These are phyloP conservation scores for Tetrahymena borealis DNA, from an alignment of 73 alveolate species.

Conservation along the genomic window DNA sequence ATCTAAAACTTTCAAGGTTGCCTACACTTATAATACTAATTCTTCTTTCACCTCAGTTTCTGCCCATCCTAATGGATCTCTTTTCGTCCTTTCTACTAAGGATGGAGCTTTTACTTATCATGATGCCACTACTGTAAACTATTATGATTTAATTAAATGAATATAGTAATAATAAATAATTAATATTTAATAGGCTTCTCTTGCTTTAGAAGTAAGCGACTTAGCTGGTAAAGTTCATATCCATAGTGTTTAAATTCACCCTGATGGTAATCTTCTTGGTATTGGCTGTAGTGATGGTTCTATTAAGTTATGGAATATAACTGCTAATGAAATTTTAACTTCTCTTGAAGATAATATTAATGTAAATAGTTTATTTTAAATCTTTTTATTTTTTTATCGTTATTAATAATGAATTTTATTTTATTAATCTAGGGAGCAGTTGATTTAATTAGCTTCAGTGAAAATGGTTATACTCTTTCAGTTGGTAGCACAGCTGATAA, in stretches of 20 bases:
- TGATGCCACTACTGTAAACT: slow-evolving; percentile 6
- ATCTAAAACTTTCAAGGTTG: background rate
- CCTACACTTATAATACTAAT: background rate
- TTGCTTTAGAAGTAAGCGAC: slow-evolving; percentile 8
- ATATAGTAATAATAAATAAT: background rate
- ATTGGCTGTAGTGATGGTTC: slow-evolving; percentile 14
- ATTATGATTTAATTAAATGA: background rate
- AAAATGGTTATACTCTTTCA: background rate
- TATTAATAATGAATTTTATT: background rate
- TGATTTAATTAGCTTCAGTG: background rate
- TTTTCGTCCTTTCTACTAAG: background rate
- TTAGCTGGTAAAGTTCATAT: slow-evolving; percentile 12
- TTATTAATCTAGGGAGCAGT: background rate
- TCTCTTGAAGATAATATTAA: background rate
- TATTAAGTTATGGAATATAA: slow-evolving; percentile 17
- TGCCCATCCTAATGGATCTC: slow-evolving; percentile 25
- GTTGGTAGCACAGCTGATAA: background rate
- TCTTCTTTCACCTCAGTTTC: background rate
- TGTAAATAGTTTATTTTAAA: background rate
- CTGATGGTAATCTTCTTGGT: slow-evolving; percentile 34
- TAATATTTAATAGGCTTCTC: background rate
- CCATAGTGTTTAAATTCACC: slow-evolving; percentile 19
- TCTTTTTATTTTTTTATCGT: too few species aligned
- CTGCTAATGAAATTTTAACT: background rate
- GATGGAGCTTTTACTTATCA: slow-evolving; percentile 16